Evolutionary conservation across 371 early-diverging fungal genomes (phyloP).

Genomic region (Apophysomyces variabilis): DNA sequence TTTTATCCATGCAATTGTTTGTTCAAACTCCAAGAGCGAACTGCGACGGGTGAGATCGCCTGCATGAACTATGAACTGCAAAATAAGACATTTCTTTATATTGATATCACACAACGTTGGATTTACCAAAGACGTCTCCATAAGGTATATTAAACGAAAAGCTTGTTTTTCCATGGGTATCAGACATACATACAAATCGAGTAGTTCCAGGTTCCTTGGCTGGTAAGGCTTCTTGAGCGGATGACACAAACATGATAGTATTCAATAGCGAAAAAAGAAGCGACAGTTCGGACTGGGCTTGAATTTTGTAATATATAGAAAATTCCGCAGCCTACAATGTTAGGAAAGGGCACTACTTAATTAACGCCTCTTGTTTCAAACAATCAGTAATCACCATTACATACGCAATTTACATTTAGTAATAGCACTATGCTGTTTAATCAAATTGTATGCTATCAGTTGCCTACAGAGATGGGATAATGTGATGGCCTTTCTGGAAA

Average conservation of each 20-base stretch:
- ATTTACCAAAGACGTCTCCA: conserved; percentile 49
- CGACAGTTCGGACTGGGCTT: not conserved
- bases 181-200: conserved; percentile 52
- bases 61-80: conserved; percentile 38
- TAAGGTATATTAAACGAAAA: conserved; percentile 42
- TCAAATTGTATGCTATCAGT: too few species aligned
- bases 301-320: not conserved
- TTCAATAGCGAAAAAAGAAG: not conserved
- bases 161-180: conserved; percentile 39
- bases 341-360: too few species aligned
- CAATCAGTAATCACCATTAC: too few species aligned
- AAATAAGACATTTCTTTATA: not conserved
- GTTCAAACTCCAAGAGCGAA: conserved; percentile 20
- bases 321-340: too few species aligned
- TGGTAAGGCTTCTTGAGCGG: conserved; percentile 5
- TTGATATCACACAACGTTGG: not conserved
- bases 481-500: too few species aligned
- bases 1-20: conserved; percentile 39
- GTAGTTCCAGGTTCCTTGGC: conserved; percentile 19
- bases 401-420: too few species aligned
- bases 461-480: too few species aligned
- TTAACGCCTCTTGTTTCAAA: too few species aligned
- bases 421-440: too few species aligned
- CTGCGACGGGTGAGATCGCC: conserved; percentile 47
- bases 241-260: conserved; percentile 15